These are phyloP conservation scores for Rhododendron simsii DNA, from an alignment of 148 eudicot genomes.

Conservation along the genomic window DNA sequence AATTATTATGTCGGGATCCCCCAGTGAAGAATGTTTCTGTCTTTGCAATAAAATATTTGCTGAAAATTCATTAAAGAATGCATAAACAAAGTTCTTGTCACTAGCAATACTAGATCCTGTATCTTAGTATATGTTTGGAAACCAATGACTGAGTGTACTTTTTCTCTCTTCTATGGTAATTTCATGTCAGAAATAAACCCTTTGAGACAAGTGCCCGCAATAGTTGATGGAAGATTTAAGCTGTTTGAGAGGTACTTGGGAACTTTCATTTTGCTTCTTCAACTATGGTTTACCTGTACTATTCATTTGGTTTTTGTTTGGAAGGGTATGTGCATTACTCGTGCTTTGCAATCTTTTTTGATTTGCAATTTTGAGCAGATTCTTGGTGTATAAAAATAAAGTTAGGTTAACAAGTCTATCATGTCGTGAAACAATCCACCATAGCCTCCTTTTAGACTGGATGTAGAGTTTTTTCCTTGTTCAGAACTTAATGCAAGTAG, in stretches of 20 bases:
- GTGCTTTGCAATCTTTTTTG: neutral
- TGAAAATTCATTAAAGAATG: neutral
- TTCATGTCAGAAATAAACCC: conserved; percentile 72
- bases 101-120: neutral
- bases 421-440: neutral
- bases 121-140: neutral
- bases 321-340: neutral
- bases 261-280: neutral
- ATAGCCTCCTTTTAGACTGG: neutral
- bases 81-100: neutral
- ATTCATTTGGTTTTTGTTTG: neutral
- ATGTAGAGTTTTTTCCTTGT: neutral
- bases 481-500: neutral
- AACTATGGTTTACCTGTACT: neutral
- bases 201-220: conserved; percentile 69
- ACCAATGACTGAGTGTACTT: neutral
- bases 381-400: neutral
- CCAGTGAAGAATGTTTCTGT: neutral
- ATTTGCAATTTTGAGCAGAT: neutral
- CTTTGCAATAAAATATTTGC: neutral
- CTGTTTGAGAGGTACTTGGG: conserved; percentile 70
- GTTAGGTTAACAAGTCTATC: neutral
- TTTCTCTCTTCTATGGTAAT: neutral
- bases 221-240: conserved; percentile 85
- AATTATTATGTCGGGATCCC: neutral